phyloP scores from a whole-genome alignment of 768 basidiomycete species.

The Tulasnella sp. region DNA sequence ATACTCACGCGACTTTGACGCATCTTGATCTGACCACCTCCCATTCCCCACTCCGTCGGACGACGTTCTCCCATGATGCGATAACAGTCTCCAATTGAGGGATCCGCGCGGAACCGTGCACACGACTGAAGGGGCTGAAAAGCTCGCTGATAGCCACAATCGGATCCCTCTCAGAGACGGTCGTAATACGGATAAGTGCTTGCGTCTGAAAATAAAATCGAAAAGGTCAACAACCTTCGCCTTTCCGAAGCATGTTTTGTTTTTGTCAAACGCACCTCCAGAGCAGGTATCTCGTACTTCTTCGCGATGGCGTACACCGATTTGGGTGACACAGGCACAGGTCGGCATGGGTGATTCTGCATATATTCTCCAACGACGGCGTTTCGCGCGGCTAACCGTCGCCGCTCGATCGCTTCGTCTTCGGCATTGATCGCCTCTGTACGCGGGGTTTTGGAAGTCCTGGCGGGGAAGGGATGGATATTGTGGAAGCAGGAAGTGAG shows the following conservation, averaged over 20 bases:
- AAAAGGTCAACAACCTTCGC: background rate
- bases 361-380: slow-evolving; percentile 2
- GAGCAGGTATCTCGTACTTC: slow-evolving; percentile 14
- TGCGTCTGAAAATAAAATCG: background rate
- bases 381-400: background rate
- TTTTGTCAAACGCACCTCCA: slow-evolving; percentile 5
- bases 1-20: slow-evolving; percentile 4
- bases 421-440: background rate
- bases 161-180: background rate
- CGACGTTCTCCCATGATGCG: slow-evolving; percentile 5
- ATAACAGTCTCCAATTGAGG: background rate
- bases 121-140: slow-evolving; percentile 13
- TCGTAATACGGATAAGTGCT: slow-evolving; percentile 5
- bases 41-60: background rate
- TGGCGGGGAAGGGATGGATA: background rate
- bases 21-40: background rate
- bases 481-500: slow-evolving; percentile 4
- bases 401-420: background rate
- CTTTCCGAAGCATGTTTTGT: background rate
- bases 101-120: background rate
- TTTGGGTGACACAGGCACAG: slow-evolving; percentile 12
- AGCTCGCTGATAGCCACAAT: slow-evolving; percentile 8
- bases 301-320: slow-evolving; percentile 10
- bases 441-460: background rate
- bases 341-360: slow-evolving; percentile 1